phyloP scores from a whole-genome alignment of 2,329 filamentous ascomycete genomes.

The Ceratocystis cacaofunesta region DNA sequence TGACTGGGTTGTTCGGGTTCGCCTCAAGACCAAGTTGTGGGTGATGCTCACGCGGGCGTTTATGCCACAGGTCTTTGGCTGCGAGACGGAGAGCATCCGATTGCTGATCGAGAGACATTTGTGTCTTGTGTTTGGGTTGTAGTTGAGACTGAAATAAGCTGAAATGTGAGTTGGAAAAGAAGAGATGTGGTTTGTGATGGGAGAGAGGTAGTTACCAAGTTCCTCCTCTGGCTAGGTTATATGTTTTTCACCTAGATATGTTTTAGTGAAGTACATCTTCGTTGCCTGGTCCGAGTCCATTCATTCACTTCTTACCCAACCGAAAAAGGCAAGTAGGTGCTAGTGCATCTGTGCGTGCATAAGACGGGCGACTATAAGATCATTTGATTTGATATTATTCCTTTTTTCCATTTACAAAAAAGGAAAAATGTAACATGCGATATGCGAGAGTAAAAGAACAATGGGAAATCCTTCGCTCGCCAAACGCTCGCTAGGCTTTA shows the following conservation, averaged over 20 bases:
- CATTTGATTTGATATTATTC: background rate
- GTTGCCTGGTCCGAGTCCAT: background rate
- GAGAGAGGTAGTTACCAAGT: no score
- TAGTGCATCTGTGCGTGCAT: background rate
- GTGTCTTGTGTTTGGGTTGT: no score
- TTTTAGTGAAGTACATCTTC: background rate
- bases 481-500: background rate
- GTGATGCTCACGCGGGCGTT: background rate
- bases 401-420: background rate
- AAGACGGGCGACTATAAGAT: background rate
- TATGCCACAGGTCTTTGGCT: background rate
- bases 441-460: background rate
- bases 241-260: no score
- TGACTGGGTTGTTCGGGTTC: slow-evolving; percentile 3
- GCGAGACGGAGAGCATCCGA: background rate
- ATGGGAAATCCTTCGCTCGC: background rate
- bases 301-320: background rate
- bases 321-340: no score
- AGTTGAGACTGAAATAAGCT: no score
- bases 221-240: no score
- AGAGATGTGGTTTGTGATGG: no score
- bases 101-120: no score
- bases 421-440: background rate
- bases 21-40: background rate
- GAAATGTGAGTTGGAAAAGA: no score